Percentiles rank a stretch among this genome's conserved stretches.
Evolutionary conservation across 2,329 filamentous ascomycete species (phyloP).

Genomic region (Nigrograna mackinnonii): DNA sequence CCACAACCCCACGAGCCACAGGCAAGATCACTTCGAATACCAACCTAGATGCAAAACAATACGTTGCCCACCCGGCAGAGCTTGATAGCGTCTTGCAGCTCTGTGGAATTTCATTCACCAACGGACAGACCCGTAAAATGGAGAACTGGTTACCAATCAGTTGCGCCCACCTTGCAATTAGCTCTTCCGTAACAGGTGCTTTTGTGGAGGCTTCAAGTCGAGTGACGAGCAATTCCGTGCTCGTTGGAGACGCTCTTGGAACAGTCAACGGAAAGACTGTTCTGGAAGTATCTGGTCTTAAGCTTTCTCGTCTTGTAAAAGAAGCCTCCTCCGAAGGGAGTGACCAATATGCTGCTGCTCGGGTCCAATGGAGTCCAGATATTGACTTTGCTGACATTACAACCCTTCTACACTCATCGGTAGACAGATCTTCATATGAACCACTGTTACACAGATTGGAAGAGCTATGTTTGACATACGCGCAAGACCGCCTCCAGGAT

Average conservation of each 20-base stretch:
- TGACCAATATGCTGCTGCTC: not conserved
- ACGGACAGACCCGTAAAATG: not conserved
- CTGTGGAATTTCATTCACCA: not conserved
- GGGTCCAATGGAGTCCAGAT: not conserved
- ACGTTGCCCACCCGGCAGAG: not conserved
- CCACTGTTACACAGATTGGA: no score
- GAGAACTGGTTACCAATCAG: not conserved
- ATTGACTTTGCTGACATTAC: no score
- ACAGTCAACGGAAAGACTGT: not conserved
- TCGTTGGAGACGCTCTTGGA: not conserved
- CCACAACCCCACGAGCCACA: not conserved
- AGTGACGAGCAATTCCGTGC: not conserved
- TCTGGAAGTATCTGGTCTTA: not conserved
- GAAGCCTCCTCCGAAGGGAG: not conserved
- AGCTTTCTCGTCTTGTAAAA: not conserved
- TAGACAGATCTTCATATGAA: no score
- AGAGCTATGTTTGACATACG: no score
- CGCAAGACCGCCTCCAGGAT: no score
- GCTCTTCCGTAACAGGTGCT: not conserved
- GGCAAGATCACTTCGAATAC: not conserved
- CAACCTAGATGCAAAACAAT: not conserved
- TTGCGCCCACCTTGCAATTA: not conserved
- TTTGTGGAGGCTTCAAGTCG: not conserved
- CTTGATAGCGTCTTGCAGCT: not conserved
- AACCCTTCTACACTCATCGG: no score